A percentile compares a stretch with the other conserved stretches of the same genome.
phyloP scores from a whole-genome alignment of 2,329 filamentous ascomycete species.

The Aspergillus tamarii region DNA sequence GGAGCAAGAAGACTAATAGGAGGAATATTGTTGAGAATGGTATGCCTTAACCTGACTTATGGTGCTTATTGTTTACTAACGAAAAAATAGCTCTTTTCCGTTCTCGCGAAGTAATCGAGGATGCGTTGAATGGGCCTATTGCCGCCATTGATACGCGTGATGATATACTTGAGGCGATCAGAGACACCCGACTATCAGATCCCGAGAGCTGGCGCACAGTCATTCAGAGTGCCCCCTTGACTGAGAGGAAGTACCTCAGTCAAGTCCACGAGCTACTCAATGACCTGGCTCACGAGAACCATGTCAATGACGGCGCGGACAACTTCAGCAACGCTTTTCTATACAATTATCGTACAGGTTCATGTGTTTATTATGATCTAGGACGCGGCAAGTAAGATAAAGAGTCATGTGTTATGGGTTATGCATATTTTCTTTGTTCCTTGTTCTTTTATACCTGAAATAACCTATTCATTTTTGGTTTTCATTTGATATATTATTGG shows the following conservation, averaged over 20 bases:
- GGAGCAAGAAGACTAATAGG: slow-evolving; percentile 89
- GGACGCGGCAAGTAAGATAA: slow-evolving; percentile 33
- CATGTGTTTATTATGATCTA: slow-evolving; percentile 84
- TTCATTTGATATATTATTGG: slow-evolving; percentile 5
- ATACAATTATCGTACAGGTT: slow-evolving; percentile 86
- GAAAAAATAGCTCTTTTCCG: slow-evolving; percentile 51
- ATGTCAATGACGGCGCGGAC: slow-evolving; percentile 51
- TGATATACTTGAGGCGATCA: slow-evolving; percentile 75
- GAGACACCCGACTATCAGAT: slow-evolving; percentile 74
- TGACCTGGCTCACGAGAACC: slow-evolving; percentile 59
- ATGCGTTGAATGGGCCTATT: slow-evolving; percentile 76
- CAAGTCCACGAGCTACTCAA: slow-evolving; percentile 78
- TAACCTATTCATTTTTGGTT: slow-evolving; percentile 19
- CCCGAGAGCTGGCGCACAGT: slow-evolving; percentile 80
- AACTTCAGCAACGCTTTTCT: slow-evolving; percentile 74
- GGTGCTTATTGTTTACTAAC: slow-evolving; percentile 16
- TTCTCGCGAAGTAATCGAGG: slow-evolving; percentile 66
- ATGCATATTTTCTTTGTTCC: slow-evolving; percentile 16
- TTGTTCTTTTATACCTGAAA: slow-evolving; percentile 14
- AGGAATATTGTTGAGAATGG: slow-evolving; percentile 83
- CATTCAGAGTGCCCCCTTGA: slow-evolving; percentile 75
- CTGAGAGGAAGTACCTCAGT: slow-evolving; percentile 78
- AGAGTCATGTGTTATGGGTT: slow-evolving; percentile 17
- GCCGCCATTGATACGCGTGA: slow-evolving; percentile 88
- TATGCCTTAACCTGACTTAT: slow-evolving; percentile 51